Evolutionary conservation across 1,284 basidiomycete genomes (phyloP).

Genomic region (Xerocomus alliaceus): DNA sequence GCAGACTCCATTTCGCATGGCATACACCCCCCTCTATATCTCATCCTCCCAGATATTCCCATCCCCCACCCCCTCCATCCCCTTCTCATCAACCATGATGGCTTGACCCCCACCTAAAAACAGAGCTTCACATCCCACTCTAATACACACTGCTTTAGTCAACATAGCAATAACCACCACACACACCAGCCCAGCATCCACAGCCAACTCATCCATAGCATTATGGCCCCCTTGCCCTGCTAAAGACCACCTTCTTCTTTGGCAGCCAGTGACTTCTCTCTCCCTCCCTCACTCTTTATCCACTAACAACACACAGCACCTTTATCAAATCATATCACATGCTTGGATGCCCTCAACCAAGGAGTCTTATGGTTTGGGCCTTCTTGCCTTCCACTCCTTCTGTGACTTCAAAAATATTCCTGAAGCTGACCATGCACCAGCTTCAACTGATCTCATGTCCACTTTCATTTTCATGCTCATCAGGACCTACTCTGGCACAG

Average conservation of each 20-base stretch:
- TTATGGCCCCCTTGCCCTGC: conserved; percentile 16
- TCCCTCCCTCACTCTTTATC: background rate
- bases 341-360: background rate
- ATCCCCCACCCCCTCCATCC: background rate
- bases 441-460: background rate
- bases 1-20: background rate
- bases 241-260: background rate
- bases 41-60: background rate
- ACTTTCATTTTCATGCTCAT: background rate
- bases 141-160: background rate
- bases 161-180: too few species aligned
- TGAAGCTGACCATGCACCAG: background rate
- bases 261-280: background rate
- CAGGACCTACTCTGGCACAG: background rate
- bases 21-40: background rate
- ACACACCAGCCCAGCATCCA: too few species aligned
- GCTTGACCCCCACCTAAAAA: too few species aligned
- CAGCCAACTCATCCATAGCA: too few species aligned
- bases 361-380: background rate
- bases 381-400: background rate
- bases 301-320: background rate
- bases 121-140: too few species aligned
- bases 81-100: background rate
- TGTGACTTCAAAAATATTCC: background rate
- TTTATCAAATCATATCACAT: background rate